Percentiles rank a stretch among this genome's conserved stretches.
phyloP scores from a whole-genome alignment of 2,329 filamentous ascomycete species.

The Didymella pomorum region DNA sequence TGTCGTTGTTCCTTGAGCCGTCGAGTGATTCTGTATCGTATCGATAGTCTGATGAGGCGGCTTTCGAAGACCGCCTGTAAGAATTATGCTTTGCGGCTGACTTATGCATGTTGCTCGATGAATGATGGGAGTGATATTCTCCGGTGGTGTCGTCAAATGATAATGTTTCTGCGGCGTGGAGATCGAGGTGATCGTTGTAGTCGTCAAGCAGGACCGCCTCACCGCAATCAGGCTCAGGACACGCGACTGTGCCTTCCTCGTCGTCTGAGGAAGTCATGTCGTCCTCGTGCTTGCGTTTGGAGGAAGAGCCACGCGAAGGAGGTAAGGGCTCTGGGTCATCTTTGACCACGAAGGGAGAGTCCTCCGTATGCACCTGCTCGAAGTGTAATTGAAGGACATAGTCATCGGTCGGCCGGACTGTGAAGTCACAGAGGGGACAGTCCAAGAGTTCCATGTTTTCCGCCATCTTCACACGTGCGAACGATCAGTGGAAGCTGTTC shows the following conservation, averaged over 20 bases:
- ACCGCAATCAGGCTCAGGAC: slow-evolving; percentile 54
- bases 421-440: slow-evolving; percentile 49
- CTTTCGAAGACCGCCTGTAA: slow-evolving; percentile 30
- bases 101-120: slow-evolving; percentile 43
- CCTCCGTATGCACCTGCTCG: slow-evolving; percentile 50
- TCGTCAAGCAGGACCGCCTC: slow-evolving; percentile 53
- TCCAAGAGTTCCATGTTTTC: slow-evolving; percentile 34
- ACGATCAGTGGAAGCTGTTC: background rate
- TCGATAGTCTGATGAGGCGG: slow-evolving; percentile 13
- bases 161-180: slow-evolving; percentile 54
- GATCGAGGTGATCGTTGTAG: slow-evolving; percentile 57
- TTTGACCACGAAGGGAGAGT: slow-evolving; percentile 48
- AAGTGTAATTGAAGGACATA: slow-evolving; percentile 52
- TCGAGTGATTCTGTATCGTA: slow-evolving; percentile 18
- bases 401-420: slow-evolving; percentile 36
- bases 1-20: slow-evolving; percentile 26
- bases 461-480: slow-evolving; percentile 26
- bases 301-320: slow-evolving; percentile 32
- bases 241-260: slow-evolving; percentile 46
- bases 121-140: slow-evolving; percentile 46
- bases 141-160: slow-evolving; percentile 46
- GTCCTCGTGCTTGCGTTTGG: slow-evolving; percentile 26
- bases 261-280: slow-evolving; percentile 42
- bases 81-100: slow-evolving; percentile 32
- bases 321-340: slow-evolving; percentile 43